Evolutionary conservation across 208 protist genomes (phyloP), one percentile per base, ranked within the genome.

Genomic region (Wallacemonas sp.): DNA sequence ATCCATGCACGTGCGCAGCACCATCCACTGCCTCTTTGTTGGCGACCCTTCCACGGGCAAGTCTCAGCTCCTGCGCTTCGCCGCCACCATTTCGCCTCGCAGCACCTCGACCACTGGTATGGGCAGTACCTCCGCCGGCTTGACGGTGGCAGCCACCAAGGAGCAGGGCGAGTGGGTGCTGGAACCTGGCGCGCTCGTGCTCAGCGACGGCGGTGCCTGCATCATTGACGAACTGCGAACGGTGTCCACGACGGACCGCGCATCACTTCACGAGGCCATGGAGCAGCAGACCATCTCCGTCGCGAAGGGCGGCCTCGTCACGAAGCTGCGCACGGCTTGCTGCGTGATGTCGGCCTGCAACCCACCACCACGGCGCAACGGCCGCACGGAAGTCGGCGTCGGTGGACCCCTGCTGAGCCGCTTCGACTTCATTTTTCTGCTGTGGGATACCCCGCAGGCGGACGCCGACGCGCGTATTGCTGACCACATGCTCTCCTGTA

Each of bases 21-120:
- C 98, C 53, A 98, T 99, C 63, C 98, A 99, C 88, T 87, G 99
- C 29, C 75, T 99, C 3, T 89, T 99, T 65, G 92, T 99, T 9
- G 99, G 99, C 12, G 99, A 99, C 85, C 98, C 99, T 1, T 99
- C 98, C 0, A 99, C 98, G 0, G 98, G 97, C 34, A 99, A 99
- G 66, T 93, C 87, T 27, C 93, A 97, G 63, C 73, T 97, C 52
- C 76, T 97, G 50, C 79, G 85, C 36, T 94, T 83, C 63, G 93
- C 91, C 12, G 84, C 86, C 32, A 63, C 74, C 50, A 66, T 97
- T 19, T 79, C 88, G 24, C 87, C 91, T 21, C 78, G 93, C 46
- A 91, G 84, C 70, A 93, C 90, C 27, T 91, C 88, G 17, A 97
- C 93, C 12, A 95, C 89, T 13, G 93, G 93, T 37, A 93, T 95